Percentiles rank a stretch among this genome's conserved stretches.
phyloP scores from a whole-genome alignment of 2,329 filamentous ascomycete genomes.

The Elsinoe necatrix region DNA sequence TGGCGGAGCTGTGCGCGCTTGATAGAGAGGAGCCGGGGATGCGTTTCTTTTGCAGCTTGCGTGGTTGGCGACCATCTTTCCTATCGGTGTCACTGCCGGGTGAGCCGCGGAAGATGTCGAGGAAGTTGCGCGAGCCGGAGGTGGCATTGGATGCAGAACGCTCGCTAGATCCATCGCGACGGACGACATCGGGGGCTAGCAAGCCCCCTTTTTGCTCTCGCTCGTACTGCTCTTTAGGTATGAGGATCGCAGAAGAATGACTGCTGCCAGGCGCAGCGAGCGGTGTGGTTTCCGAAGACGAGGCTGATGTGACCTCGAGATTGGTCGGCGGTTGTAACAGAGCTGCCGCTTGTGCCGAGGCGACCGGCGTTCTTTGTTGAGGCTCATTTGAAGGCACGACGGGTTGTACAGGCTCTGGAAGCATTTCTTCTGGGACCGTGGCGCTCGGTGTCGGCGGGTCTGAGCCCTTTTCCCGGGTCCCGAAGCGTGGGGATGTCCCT shows the following conservation, averaged over 20 bases:
- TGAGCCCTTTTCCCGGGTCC: constrained; percentile 39
- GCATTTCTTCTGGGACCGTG: constrained; percentile 12
- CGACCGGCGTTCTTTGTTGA: constrained; percentile 25
- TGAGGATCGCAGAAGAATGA: constrained; percentile 21
- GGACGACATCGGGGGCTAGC: constrained; percentile 22
- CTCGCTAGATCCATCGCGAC: constrained; percentile 22
- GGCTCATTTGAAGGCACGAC: constrained; percentile 21
- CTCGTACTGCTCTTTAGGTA: constrained; percentile 24
- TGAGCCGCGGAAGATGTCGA: constrained; percentile 63
- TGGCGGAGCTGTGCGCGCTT: constrained; percentile 83
- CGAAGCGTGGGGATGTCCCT: constrained; percentile 58
- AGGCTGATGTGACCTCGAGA: constrained; percentile 33
- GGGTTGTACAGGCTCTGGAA: constrained; percentile 17
- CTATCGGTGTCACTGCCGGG: constrained; percentile 52
- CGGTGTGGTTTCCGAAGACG: constrained; percentile 33
- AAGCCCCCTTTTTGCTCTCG: constrained; percentile 24
- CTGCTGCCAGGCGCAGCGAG: constrained; percentile 26
- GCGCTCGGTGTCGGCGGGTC: constrained; percentile 43
- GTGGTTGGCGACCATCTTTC: constrained; percentile 60
- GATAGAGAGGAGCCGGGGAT: constrained; percentile 67
- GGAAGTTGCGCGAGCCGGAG: constrained; percentile 36
- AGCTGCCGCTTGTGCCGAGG: constrained; percentile 26
- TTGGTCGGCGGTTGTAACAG: constrained; percentile 25
- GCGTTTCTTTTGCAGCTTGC: constrained; percentile 87
- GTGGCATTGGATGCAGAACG: constrained; percentile 22